Conservation (phyloP, 768 basidiomycete species). For the Sporobolomyces phaffii region DNA sequence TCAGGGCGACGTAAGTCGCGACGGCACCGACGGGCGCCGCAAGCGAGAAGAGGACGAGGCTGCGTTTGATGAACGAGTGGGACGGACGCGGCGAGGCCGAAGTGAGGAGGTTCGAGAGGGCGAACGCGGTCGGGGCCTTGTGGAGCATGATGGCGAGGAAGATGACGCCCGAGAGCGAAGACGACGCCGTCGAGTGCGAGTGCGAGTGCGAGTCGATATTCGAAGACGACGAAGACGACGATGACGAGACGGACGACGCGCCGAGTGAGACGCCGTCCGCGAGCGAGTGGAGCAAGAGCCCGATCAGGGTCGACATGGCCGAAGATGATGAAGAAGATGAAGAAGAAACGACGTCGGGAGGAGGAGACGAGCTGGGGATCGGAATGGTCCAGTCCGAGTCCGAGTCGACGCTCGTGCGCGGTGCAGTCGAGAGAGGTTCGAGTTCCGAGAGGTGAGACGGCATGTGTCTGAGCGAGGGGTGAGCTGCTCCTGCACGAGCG, state of each 20-base stretch:
- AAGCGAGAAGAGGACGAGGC: constrained; percentile 65
- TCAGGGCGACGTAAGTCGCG: constrained; percentile 64
- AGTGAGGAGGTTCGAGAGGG: constrained; percentile 71
- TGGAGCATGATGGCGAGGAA: constrained; percentile 87
- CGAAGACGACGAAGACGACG: not conserved
- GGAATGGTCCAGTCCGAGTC: constrained; percentile 32
- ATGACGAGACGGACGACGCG: constrained; percentile 50
- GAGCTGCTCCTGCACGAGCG: constrained; percentile 27
- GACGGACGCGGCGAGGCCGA: constrained; percentile 51
- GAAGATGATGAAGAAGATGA: constrained; percentile 12
- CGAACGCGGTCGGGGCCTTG: constrained; percentile 90
- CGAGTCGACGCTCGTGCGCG: not conserved
- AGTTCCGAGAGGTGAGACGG: constrained; percentile 45
- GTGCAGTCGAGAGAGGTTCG: constrained; percentile 31
- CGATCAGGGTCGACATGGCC: constrained; percentile 71
- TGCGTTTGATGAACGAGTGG: constrained; percentile 53
- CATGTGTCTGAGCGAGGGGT: constrained; percentile 41
- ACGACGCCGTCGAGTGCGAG: not conserved
- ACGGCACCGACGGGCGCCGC: constrained; percentile 80
- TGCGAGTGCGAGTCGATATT: constrained; percentile 1
- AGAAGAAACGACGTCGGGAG: not conserved
- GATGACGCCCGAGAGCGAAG: constrained; percentile 66
- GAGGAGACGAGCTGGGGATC: not conserved
- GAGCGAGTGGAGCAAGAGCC: constrained; percentile 76
- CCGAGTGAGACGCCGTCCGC: constrained; percentile 91